Conservation (phyloP, 352 stramenopile species). For the Phytophthora podocarpi region DNA sequence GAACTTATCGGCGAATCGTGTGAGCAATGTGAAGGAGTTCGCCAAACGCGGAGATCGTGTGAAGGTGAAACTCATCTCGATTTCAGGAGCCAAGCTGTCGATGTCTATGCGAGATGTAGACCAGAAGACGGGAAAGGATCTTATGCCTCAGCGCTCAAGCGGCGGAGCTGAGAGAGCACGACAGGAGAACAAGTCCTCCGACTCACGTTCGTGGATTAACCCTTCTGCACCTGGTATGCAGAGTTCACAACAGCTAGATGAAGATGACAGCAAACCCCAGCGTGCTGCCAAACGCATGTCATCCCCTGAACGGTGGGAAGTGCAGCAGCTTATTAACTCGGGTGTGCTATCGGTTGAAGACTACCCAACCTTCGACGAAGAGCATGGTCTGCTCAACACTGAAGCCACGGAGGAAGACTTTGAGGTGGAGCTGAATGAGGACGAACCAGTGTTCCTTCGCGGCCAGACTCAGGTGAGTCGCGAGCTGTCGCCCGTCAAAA, state of each 20-base stretch:
- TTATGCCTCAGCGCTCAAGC: conserved; percentile 92
- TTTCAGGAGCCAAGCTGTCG: conserved; percentile 89
- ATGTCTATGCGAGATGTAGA: conserved; percentile 98
- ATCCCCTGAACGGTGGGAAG: conserved; percentile 97
- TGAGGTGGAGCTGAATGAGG: conserved; percentile 96
- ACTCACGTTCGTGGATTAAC: conserved; percentile 85
- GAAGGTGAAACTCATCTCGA: conserved; percentile 97
- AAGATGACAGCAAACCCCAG: conserved; percentile 77
- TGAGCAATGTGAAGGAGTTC: conserved; percentile 89
- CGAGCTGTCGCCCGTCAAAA: conserved; percentile 96
- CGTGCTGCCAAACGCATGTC: conserved; percentile 91
- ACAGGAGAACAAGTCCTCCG: conserved; percentile 47
- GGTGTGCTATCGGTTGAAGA: conserved; percentile 98
- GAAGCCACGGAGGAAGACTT: conserved; percentile 88
- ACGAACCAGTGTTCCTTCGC: conserved; percentile 96
- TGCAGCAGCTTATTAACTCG: conserved; percentile 97
- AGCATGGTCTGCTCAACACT: conserved; percentile 85
- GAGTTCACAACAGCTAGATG: conserved; percentile 55
- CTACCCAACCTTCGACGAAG: conserved; percentile 97
- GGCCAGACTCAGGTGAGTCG: conserved; percentile 92
- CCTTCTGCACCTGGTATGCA: conserved; percentile 87
- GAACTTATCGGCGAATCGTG: conserved; percentile 89
- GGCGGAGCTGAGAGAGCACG: conserved; percentile 61
- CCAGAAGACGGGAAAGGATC: conserved; percentile 93
- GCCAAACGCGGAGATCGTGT: conserved; percentile 90